Percentiles rank a stretch among this genome's conserved stretches.
Conservation (phyloP, 306 rosid species). For the Quercus dentata region DNA sequence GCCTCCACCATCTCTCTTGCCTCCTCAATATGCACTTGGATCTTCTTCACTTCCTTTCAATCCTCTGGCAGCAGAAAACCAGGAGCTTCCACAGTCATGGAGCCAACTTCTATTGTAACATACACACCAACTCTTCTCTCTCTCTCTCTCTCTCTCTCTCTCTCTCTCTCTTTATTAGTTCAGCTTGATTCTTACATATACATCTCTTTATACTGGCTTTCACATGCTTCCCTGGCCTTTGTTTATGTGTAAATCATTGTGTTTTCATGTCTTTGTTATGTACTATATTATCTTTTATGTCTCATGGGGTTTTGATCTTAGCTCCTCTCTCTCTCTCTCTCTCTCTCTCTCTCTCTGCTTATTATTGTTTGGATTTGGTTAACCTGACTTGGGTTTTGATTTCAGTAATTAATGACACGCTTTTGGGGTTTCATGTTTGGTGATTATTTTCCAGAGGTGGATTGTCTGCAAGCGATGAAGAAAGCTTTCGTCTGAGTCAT, state of each 20-base stretch:
- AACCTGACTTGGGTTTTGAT: neutral
- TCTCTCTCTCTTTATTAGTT: neutral
- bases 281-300: neutral
- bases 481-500: constrained; percentile 37
- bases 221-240: neutral
- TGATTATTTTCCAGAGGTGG: constrained; percentile 50
- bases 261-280: neutral
- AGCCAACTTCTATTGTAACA: constrained; percentile 64
- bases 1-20: constrained; percentile 70
- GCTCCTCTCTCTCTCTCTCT: neutral
- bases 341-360: neutral
- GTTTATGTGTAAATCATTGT: neutral
- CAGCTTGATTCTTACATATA: neutral
- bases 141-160: constrained; percentile 12
- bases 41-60: constrained; percentile 54
- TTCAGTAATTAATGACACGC: neutral
- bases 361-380: neutral
- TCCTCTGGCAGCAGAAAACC: constrained; percentile 41
- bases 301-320: neutral
- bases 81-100: constrained; percentile 54
- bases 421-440: neutral
- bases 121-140: neutral
- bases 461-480: constrained; percentile 49
- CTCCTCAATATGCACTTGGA: constrained; percentile 58
- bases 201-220: neutral